A percentile compares a stretch with the other conserved stretches of the same genome.
Conservation (phyloP, 1,139 yeast species). For the Protomyces arabidopsidicola region DNA sequence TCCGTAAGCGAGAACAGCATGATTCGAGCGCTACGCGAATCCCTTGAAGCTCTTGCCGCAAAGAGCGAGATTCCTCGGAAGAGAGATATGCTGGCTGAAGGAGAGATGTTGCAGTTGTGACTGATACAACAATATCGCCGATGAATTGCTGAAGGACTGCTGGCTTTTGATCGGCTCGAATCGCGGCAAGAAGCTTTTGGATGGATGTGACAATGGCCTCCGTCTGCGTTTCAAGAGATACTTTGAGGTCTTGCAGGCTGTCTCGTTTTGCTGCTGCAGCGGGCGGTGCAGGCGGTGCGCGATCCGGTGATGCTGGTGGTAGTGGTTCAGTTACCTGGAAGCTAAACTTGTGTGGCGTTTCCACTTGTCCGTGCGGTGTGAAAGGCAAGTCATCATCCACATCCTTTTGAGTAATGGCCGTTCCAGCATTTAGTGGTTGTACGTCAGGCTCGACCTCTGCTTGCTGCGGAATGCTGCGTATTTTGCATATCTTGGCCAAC, state of each 20-base stretch:
- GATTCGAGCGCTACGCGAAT: conserved; percentile 17
- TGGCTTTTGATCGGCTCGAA: conserved; percentile 51
- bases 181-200: conserved; percentile 60
- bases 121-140: conserved; percentile 66
- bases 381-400: neutral
- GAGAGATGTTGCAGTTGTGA: conserved; percentile 83
- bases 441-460: neutral
- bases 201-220: conserved; percentile 87
- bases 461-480: conserved; percentile 34
- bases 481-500: conserved; percentile 54
- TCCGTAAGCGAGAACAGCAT: conserved; percentile 17
- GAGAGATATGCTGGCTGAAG: conserved; percentile 52
- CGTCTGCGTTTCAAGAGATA: conserved; percentile 88
- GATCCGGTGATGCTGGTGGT: neutral
- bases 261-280: neutral
- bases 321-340: neutral
- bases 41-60: conserved; percentile 8
- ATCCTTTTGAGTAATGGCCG: neutral
- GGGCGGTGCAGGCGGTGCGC: neutral
- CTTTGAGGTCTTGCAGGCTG: conserved; percentile 54
- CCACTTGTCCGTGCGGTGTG: neutral
- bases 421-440: neutral
- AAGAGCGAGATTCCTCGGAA: neutral
- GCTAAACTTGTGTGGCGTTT: neutral
- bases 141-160: conserved; percentile 72